These are phyloP conservation scores for Calonectria leucothoes DNA, from an alignment of 2,329 filamentous ascomycete genomes.

Conservation along the genomic window DNA sequence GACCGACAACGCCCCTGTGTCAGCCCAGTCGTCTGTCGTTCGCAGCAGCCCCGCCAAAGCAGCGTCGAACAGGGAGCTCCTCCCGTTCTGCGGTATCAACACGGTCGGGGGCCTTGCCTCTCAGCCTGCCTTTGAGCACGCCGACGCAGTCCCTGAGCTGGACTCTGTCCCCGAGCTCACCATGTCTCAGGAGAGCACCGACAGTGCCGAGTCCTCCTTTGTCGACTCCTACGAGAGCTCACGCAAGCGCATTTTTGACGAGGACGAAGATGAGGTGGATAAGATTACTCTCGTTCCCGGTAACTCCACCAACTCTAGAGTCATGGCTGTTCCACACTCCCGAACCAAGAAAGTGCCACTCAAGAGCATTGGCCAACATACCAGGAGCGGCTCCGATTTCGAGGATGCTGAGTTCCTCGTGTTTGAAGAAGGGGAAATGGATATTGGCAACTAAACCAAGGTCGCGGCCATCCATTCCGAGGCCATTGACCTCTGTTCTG, in stretches of 20 bases:
- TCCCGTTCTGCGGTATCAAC: slow-evolving; percentile 85
- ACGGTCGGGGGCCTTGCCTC: slow-evolving; percentile 76
- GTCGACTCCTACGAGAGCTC: slow-evolving; percentile 33
- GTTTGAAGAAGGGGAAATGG: slow-evolving; percentile 56
- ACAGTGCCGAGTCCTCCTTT: slow-evolving; percentile 46
- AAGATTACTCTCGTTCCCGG: slow-evolving; percentile 50
- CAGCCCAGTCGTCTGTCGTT: slow-evolving; percentile 19
- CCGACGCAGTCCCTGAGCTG: slow-evolving; percentile 46
- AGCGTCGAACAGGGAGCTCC: slow-evolving; percentile 67
- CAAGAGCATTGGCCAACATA: slow-evolving; percentile 59
- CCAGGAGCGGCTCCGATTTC: slow-evolving; percentile 64
- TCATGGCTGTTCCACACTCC: slow-evolving; percentile 61
- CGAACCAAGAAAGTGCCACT: slow-evolving; percentile 45
- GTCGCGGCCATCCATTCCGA: background rate
- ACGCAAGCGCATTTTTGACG: slow-evolving; percentile 62
- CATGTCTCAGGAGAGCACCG: slow-evolving; percentile 66
- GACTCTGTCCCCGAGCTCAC: slow-evolving; percentile 61
- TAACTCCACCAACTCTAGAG: slow-evolving; percentile 53
- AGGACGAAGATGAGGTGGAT: slow-evolving; percentile 52
- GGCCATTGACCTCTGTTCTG: background rate
- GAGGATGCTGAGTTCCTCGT: slow-evolving; percentile 77
- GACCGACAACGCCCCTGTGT: slow-evolving; percentile 47
- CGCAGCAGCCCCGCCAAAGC: slow-evolving; percentile 37
- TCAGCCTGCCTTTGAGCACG: slow-evolving; percentile 59
- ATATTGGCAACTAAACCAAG: slow-evolving; percentile 33